A percentile compares a stretch with the other conserved stretches of the same genome.
These are phyloP conservation scores for Lactarius sp. DNA, from an alignment of 768 basidiomycete genomes.

Conservation along the genomic window DNA sequence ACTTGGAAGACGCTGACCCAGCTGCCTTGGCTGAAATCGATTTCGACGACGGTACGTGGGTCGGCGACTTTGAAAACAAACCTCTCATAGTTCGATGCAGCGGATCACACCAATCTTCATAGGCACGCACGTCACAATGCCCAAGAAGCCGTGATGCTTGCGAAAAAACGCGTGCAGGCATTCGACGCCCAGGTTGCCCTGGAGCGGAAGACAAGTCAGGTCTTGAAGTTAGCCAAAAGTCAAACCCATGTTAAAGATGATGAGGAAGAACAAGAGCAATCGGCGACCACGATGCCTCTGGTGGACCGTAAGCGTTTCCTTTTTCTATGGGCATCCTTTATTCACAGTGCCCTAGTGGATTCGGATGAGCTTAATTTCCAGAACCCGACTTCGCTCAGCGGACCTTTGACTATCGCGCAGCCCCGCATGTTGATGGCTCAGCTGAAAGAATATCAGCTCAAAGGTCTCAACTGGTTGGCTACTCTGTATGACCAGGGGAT, in stretches of 20 bases:
- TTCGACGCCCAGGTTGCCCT: conserved; percentile 84
- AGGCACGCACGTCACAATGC: conserved; percentile 85
- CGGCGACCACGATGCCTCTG: conserved; percentile 42
- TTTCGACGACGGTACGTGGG: conserved; percentile 77
- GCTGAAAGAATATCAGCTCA: conserved; percentile 96
- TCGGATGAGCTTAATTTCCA: conserved; percentile 99
- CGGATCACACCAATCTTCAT: conserved; percentile 82
- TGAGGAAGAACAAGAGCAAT: conserved; percentile 34
- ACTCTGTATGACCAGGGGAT: conserved; percentile 98
- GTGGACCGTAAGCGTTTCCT: conserved; percentile 61
- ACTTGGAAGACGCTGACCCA: conserved; percentile 51
- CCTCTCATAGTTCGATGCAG: conserved; percentile 37
- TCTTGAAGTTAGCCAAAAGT: conserved; percentile 59
- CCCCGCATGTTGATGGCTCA: conserved; percentile 96
- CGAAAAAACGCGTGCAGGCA: conserved; percentile 70
- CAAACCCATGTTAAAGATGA: conserved; percentile 42
- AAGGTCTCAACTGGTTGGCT: conserved; percentile 96
- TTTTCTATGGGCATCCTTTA: neutral
- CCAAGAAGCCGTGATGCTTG: conserved; percentile 78
- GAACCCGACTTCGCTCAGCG: conserved; percentile 88
- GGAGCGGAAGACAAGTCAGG: conserved; percentile 78
- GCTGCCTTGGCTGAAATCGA: conserved; percentile 65
- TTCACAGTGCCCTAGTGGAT: conserved; percentile 53
- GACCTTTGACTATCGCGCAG: conserved; percentile 80
- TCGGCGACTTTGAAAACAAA: neutral